Evolutionary conservation across 2,329 filamentous ascomycete species (phyloP).

Genomic region (Dichotomopilus funicola): DNA sequence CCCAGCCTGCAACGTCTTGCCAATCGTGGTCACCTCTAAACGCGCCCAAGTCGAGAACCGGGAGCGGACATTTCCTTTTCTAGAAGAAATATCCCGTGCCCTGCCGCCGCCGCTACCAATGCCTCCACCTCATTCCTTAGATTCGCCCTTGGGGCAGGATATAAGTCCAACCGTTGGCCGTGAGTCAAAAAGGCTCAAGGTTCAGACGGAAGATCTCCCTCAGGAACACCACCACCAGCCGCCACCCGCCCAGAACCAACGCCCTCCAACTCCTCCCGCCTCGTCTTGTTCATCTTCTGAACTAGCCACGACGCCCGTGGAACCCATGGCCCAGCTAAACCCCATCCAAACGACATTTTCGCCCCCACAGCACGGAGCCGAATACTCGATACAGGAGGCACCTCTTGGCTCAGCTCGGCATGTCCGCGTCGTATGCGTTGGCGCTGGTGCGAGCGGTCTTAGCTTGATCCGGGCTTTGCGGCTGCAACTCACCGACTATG

Average conservation of each 20-base stretch:
- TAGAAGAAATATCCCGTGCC: not conserved
- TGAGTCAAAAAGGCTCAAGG: not conserved
- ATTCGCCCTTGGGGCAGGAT: not conserved
- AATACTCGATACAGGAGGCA: slow-evolving; percentile 33
- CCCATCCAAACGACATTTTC: not conserved
- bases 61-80: not conserved
- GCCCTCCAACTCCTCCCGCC: not conserved
- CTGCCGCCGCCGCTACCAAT: not conserved
- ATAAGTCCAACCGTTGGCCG: slow-evolving; percentile 1
- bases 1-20: slow-evolving; percentile 2
- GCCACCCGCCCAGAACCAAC: not conserved
- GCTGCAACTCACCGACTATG: slow-evolving; percentile 36
- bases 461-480: slow-evolving; percentile 41
- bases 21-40: not conserved
- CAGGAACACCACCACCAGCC: not conserved
- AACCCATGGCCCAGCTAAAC: slow-evolving; percentile 9
- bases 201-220: not conserved
- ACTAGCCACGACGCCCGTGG: slow-evolving; percentile 1
- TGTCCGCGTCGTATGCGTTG: slow-evolving; percentile 39
- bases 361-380: not conserved
- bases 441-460: slow-evolving; percentile 39
- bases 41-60: slow-evolving; percentile 6
- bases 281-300: slow-evolving; percentile 1
- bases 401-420: slow-evolving; percentile 35
- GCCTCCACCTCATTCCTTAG: not conserved